Evolutionary conservation across 768 basidiomycete genomes (phyloP), one percentile per base, ranked within the genome.

Genomic region (Artomyces pyxidatus): DNA sequence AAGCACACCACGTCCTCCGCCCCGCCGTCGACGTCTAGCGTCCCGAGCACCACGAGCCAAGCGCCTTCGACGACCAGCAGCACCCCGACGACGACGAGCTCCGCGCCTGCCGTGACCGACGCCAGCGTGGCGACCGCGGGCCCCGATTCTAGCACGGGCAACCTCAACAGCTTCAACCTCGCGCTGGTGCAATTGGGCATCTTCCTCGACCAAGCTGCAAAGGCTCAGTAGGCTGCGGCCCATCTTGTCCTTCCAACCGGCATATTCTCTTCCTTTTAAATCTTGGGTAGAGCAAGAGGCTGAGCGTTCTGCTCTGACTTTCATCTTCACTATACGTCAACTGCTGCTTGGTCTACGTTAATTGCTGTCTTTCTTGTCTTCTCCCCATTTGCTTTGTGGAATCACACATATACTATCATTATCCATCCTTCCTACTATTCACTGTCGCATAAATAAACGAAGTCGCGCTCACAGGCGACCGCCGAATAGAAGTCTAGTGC

Each of bases 61-160:
- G 45, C 42, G 17, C 19, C 45, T 6, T 12, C 47, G n/a, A 47
- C 38, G 37, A 38, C 52, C 14, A 44, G 32, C 8, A 39, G 50
- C 23, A 23, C 53, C 19, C 47, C 37, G 29, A 42, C 54, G 22
- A 30, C 56, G 6, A 43, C 51, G 16, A 52, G 43, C 49, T 17
- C 47, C 19, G 42, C 42, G 17, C 16, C 45, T 6, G 16, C 50
- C 32, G 32, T 35, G 14, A 35, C 32, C 14, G 32, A 35, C 32
- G 32, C 32, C 4, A 35, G 32, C 32, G 32, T 35, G 14, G 32
- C 32, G 12, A 35, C 32, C 17, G 32, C 32, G 14, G 32, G 32
- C 17, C 14, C 32, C 32, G 32, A 35, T 4, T 35, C 32, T 35
- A 17, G 32, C 14, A 17, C 4, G 14, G 17, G 32, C 17, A 17